Evolutionary conservation across 2,329 filamentous ascomycete species (phyloP), one percentile per base, ranked within the genome.

Genomic region (Diaporthe australafricana): DNA sequence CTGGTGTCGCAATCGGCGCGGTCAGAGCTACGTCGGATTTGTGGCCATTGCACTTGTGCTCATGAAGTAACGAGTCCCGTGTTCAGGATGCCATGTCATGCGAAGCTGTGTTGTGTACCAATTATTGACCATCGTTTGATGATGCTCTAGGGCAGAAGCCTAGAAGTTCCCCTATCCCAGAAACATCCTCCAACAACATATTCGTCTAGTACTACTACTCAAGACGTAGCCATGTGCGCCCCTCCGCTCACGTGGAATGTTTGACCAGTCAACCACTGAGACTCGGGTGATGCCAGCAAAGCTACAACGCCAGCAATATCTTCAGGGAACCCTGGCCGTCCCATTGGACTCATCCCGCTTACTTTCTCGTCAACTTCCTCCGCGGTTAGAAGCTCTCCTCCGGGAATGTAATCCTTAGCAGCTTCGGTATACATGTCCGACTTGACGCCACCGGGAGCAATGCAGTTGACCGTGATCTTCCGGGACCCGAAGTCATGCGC

Each of bases 261-360:
- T 50, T 75, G 74, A n/a, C 74, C 74, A 12, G 72, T 75, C 30
- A 75, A 27, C 74, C 74, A 75, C 56, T 73, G 57, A 11, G 70
- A 57, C 67, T 74, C 74, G 5, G 70, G 72, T 7, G 83, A 83
- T 0, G 84, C 72, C 2, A 77, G 75, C 66, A 85, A 83, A 5
- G 83, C 80, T 1, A 77, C 72, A 6, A 79, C 79, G 3, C 80
- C 84, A 8, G 83, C 84, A 57, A 83, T 78, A 9, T 75, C 74
- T 5, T 75, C 66, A 1, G 74, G 72, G 12, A 56, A 68, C 12
- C 72, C 72, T 9, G 62, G 66, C 2, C 72, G 20, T 22, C 50
- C 40, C 38, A 74, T 30, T 17, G 72, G 70, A 45, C 70, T 72
- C 60, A 53, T 38, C 3, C n/a, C 25, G 25, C 56, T 25, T 17